Evolutionary conservation across 2,329 filamentous ascomycete species (phyloP).

Genomic region (Calonectria crousiana): DNA sequence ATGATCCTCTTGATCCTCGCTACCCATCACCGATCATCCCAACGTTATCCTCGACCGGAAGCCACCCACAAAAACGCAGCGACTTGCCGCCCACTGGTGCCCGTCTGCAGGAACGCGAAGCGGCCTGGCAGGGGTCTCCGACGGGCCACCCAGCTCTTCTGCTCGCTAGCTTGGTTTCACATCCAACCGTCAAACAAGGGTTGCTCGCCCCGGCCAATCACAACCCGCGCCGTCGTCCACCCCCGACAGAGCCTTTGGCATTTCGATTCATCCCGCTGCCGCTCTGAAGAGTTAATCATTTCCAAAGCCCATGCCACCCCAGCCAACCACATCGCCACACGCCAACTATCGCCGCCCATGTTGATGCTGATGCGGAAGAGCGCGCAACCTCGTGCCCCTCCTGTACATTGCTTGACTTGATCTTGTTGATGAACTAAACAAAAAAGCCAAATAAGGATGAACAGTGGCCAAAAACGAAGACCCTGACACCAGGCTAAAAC

Average conservation of each 20-base stretch:
- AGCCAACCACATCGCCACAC: conserved; percentile 7
- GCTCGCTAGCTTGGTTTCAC: conserved; percentile 23
- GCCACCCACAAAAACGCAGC: not conserved
- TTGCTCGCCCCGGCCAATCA: conserved; percentile 7
- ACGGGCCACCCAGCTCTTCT: conserved; percentile 8
- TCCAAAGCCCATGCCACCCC: not conserved
- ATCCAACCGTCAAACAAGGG: conserved; percentile 15
- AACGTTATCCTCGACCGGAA: not conserved
- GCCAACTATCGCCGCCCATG: not conserved
- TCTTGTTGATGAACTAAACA: not conserved
- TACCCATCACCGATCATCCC: conserved; percentile 4
- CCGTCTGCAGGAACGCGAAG: conserved; percentile 26
- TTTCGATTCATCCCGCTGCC: not conserved
- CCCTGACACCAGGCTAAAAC: conserved; percentile 1
- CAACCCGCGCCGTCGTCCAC: not conserved
- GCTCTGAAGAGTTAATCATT: not conserved
- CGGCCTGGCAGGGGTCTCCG: conserved; percentile 15
- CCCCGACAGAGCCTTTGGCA: conserved; percentile 9
- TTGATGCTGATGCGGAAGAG: not conserved
- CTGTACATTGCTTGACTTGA: not conserved
- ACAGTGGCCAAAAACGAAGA: not conserved
- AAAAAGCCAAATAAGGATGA: not conserved
- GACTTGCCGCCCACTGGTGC: not conserved
- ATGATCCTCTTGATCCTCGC: conserved; percentile 6
- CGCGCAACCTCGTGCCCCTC: not conserved